Base-by-base conservation (phyloP, 2,329 filamentous ascomycete genomes). In the Anisogramma anomala region DNA sequence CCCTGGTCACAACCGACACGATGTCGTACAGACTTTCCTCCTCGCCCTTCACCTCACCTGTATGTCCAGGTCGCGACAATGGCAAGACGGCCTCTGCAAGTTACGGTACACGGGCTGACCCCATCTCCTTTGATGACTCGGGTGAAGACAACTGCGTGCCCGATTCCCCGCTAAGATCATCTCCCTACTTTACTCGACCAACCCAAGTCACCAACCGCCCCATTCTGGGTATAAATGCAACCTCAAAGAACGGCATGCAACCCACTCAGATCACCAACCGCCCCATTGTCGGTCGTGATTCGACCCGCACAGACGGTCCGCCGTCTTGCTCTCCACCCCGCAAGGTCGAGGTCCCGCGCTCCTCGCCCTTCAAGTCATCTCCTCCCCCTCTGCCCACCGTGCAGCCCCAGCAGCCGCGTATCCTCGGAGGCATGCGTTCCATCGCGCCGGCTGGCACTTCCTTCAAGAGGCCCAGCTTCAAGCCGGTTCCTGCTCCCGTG, bases 291-390 rank as follows among this genome's bases (percentile, higher is more conserved):
- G 51, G 52, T 35, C 42, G 36, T 10, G 8, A 19, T 8, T 19
- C 33, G 3, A 34, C 18, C 15, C 10, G 17, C 20, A 28, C 19
- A 15, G 33, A 25, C 10, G 19, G 25, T 15, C 26, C 33, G 17
- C 15, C 33, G 15, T 35, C 41, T 9, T 19, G 26, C 32, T 71
- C 71, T 0, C 64, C 65, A 7, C 51, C 59, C 19, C 64, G 65
- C 25, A 53, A 66, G 14, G 56, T 95, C 42, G 88, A 94, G 58
- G 88, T 95, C 3, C 79, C 82, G 22, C 84, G 85, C n/a, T 95
- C 88, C 3, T 95, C 89, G 1, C 88, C 87, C 2, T 70, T 79
- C 43, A 72, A 73, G 45, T 54, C 51, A 52, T 55, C 50, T 56
- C 57, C 52, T 33, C 11, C 52, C 36, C 8, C 40, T 51, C 53